Conservation (phyloP, 2,329 filamentous ascomycete genomes). For the Cadophora sp. region DNA sequence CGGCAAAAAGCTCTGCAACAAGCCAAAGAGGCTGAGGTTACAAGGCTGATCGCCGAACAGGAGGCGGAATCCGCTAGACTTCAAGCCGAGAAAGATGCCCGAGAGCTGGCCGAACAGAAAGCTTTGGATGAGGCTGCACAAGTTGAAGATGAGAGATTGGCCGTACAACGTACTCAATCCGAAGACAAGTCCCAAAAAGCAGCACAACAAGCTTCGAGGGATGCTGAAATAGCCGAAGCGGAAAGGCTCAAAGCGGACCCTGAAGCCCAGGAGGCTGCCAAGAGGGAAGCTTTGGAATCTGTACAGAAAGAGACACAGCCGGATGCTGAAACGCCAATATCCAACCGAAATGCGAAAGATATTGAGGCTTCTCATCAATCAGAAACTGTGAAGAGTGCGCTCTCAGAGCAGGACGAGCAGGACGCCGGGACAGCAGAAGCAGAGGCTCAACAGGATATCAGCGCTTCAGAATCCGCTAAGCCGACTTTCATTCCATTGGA, state of each 20-base stretch:
- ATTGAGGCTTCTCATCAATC: background rate
- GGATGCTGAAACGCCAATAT: background rate
- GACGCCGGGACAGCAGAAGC: background rate
- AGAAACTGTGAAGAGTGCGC: too few relatives aligned
- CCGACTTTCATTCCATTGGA: background rate
- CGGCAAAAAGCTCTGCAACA: slow-evolving; percentile 16
- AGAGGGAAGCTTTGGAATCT: slow-evolving; percentile 1
- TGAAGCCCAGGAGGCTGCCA: slow-evolving; percentile 8
- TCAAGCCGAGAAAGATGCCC: background rate
- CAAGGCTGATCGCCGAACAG: slow-evolving; percentile 4
- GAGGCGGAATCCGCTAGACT: slow-evolving; percentile 10
- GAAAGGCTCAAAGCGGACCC: background rate
- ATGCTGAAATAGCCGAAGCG: background rate
- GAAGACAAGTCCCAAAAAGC: background rate
- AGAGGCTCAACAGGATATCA: background rate
- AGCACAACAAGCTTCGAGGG: background rate
- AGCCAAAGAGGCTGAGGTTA: slow-evolving; percentile 18
- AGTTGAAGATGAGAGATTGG: background rate
- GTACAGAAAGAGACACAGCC: background rate
- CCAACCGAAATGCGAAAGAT: background rate
- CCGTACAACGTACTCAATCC: background rate
- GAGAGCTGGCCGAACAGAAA: background rate
- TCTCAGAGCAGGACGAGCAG: too few relatives aligned
- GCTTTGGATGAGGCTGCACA: background rate
- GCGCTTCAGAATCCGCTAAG: background rate